phyloP scores from a whole-genome alignment of 129 eudicot species.

The Tagetes erecta region DNA sequence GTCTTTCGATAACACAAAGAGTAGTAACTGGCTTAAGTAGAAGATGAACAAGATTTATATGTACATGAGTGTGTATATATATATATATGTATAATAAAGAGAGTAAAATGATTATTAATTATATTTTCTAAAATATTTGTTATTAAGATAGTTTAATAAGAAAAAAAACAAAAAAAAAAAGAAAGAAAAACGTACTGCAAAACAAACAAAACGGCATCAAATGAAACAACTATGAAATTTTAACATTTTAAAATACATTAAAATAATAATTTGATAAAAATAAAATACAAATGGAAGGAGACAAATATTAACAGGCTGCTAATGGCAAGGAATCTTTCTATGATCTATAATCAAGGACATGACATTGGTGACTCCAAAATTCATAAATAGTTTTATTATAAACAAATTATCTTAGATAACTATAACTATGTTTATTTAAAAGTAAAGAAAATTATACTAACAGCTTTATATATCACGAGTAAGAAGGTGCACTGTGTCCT shows the following conservation, averaged over 20 bases:
- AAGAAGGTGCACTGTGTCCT: no score
- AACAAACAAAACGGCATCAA: background rate
- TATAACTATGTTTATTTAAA: no score
- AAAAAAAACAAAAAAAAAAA: background rate
- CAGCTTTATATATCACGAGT: no score
- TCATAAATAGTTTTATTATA: no score
- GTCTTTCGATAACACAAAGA: conserved; percentile 16
- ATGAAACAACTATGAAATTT: background rate
- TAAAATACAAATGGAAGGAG: background rate
- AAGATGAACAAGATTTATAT: conserved; percentile 18
- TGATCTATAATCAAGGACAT: background rate
- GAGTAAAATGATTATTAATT: background rate
- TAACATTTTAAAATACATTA: background rate
- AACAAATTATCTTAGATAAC: no score
- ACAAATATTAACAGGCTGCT: background rate
- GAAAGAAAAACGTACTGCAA: background rate
- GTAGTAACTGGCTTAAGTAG: background rate
- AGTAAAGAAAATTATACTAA: no score
- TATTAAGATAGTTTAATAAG: background rate
- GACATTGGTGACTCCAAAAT: no score
- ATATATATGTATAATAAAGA: background rate
- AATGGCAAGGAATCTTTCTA: background rate
- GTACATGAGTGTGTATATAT: background rate
- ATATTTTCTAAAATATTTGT: background rate
- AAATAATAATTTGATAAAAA: background rate